phyloP scores from a whole-genome alignment of 768 basidiomycete species.

The Cystofilobasidium capitatum region DNA sequence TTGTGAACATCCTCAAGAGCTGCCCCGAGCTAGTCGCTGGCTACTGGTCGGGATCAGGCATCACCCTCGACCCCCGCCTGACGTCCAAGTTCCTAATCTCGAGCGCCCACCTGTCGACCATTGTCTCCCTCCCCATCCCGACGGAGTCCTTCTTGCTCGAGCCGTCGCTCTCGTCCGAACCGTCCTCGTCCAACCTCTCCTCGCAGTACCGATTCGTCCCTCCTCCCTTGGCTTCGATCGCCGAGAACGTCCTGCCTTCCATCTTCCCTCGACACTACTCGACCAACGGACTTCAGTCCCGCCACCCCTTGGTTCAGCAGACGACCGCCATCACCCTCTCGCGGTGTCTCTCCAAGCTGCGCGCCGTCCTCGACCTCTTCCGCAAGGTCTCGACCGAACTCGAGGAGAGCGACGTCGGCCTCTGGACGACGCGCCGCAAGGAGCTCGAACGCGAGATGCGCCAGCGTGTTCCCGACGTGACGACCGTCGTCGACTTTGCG shows the following conservation, averaged over 20 bases:
- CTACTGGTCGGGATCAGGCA: conserved; percentile 58
- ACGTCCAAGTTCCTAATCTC: conserved; percentile 77
- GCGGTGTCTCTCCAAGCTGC: conserved; percentile 65
- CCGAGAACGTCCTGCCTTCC: conserved; percentile 72
- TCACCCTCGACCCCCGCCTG: conserved; percentile 74
- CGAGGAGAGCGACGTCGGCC: conserved; percentile 56
- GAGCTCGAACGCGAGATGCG: conserved; percentile 71
- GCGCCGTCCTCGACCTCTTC: conserved; percentile 48
- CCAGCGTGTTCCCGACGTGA: conserved; percentile 71
- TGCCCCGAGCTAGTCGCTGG: conserved; percentile 82
- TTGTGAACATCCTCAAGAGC: conserved; percentile 62
- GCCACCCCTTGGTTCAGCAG: conserved; percentile 67
- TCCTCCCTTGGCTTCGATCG: conserved; percentile 58
- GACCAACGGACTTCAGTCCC: conserved; percentile 68
- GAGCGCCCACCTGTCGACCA: conserved; percentile 65
- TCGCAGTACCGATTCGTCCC: conserved; percentile 55
- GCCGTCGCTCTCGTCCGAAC: conserved; percentile 35
- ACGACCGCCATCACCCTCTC: conserved; percentile 68
- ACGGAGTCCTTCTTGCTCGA: conserved; percentile 51
- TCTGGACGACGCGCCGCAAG: conserved; percentile 57
- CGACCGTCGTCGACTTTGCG: conserved; percentile 72
- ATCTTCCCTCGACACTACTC: conserved; percentile 60
- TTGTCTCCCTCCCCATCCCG: conserved; percentile 70
- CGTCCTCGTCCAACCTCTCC: conserved; percentile 26
- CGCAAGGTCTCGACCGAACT: conserved; percentile 48